Conservation (phyloP, 2,329 filamentous ascomycete species). For the Colletotrichum sp. region DNA sequence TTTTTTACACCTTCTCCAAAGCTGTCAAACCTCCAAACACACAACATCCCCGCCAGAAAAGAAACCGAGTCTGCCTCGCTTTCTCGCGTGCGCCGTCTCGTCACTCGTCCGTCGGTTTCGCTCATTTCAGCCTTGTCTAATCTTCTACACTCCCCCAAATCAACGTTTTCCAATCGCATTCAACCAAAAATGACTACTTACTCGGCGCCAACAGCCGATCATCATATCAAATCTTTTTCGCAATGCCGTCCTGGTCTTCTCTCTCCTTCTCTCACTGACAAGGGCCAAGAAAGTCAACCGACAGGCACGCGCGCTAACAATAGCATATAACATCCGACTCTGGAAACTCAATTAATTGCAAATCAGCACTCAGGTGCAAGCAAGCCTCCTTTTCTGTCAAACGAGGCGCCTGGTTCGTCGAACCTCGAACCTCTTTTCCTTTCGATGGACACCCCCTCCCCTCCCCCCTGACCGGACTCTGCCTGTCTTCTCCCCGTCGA, state of each 20-base stretch:
- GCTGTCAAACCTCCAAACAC: not conserved
- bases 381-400: not conserved
- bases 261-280: not conserved
- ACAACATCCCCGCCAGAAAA: not conserved
- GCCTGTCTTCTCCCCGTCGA: not conserved
- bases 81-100: not conserved
- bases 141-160: not conserved
- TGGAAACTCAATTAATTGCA: conserved; percentile 1
- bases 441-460: not conserved
- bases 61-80: not conserved
- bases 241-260: not conserved
- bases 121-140: not conserved
- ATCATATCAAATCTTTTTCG: not conserved
- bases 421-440: not conserved
- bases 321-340: not conserved
- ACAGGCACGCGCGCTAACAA: not conserved
- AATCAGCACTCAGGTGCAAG: not conserved
- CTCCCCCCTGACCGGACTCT: not conserved
- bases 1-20: not conserved
- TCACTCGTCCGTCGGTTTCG: not conserved
- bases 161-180: not conserved
- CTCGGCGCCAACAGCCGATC: not conserved
- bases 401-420: not conserved
- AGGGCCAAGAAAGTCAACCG: not conserved
- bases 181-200: not conserved